Evolutionary conservation across 75 land plant species (phyloP).

Genomic region (Sequoia sempervirens): DNA sequence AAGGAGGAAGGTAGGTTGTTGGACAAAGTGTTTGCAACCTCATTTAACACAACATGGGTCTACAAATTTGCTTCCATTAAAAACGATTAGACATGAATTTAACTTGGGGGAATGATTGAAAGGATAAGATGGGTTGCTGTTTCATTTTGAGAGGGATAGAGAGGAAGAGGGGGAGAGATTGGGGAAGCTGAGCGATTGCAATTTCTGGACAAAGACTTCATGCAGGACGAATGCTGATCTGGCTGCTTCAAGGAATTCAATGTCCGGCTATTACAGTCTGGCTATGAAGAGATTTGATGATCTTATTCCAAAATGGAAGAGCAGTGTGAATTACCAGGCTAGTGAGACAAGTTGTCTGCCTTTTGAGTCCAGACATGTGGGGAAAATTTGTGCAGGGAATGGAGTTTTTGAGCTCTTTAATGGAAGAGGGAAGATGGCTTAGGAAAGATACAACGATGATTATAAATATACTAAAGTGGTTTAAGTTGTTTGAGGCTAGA

Average conservation of each 20-base stretch:
- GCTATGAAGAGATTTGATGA: conserved; percentile 27
- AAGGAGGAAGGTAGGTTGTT: too few relatives aligned
- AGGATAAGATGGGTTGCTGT: too few relatives aligned
- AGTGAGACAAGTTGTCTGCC: conserved; percentile 10
- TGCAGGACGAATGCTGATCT: conserved; percentile 16
- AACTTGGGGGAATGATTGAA: too few relatives aligned
- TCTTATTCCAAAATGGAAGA: conserved; percentile 38
- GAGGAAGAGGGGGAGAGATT: too few relatives aligned
- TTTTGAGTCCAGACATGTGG: background rate
- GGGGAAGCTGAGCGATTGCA: too few relatives aligned
- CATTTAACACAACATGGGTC: too few relatives aligned
- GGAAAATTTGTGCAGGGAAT: conserved; percentile 21
- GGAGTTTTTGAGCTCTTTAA: conserved; percentile 34
- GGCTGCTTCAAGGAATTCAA: conserved; percentile 23
- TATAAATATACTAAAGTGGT: conserved; percentile 25
- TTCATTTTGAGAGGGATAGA: too few relatives aligned
- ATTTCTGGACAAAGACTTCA: conserved; percentile 54
- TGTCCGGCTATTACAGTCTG: conserved; percentile 39
- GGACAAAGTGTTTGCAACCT: too few relatives aligned
- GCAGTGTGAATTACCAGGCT: conserved; percentile 26
- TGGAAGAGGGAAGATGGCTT: conserved; percentile 10
- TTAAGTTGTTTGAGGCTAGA: conserved; percentile 47
- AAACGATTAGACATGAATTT: too few relatives aligned
- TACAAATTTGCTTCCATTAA: too few relatives aligned
- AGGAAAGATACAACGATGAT: conserved; percentile 38